These are phyloP conservation scores for Phyllosticta capitalensis DNA, from an alignment of 2,329 filamentous ascomycete species.

Conservation along the genomic window DNA sequence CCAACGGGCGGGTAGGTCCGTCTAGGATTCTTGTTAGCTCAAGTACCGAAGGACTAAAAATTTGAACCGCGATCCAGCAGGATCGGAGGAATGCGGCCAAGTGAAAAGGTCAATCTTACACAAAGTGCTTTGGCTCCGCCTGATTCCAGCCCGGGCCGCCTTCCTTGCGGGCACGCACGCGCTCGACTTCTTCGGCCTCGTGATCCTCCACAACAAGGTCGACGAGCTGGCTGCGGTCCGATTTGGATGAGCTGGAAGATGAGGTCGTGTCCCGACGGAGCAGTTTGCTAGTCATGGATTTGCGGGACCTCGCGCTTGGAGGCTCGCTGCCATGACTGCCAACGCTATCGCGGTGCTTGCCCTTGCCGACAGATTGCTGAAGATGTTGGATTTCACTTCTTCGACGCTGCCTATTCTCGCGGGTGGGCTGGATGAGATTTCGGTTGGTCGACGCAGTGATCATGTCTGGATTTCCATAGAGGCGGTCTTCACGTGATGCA, in stretches of 20 bases:
- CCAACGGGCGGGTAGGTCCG: slow-evolving; percentile 38
- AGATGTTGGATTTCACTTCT: slow-evolving; percentile 39
- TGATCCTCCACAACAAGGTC: slow-evolving; percentile 58
- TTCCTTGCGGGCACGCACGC: slow-evolving; percentile 53
- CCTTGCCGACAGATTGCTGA: slow-evolving; percentile 33
- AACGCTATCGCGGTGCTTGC: slow-evolving; percentile 33
- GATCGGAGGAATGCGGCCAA: not conserved
- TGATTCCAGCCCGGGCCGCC: slow-evolving; percentile 52
- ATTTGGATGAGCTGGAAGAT: slow-evolving; percentile 38
- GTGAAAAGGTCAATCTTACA: slow-evolving; percentile 31
- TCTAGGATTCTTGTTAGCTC: slow-evolving; percentile 22
- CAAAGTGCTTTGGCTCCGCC: slow-evolving; percentile 44
- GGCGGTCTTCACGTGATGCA: slow-evolving; percentile 60
- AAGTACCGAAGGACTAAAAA: not conserved
- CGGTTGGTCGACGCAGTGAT: slow-evolving; percentile 48
- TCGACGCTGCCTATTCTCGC: slow-evolving; percentile 36
- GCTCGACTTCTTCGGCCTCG: slow-evolving; percentile 52
- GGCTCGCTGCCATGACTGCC: slow-evolving; percentile 25
- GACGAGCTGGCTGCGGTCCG: slow-evolving; percentile 53
- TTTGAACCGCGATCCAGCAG: not conserved
- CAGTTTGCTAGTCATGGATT: slow-evolving; percentile 28
- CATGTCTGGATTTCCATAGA: slow-evolving; percentile 42
- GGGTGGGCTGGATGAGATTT: slow-evolving; percentile 44
- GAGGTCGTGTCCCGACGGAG: slow-evolving; percentile 40
- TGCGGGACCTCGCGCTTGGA: slow-evolving; percentile 23